phyloP scores from a whole-genome alignment of 345 rosid species.

The Carallia pectinifolia region DNA sequence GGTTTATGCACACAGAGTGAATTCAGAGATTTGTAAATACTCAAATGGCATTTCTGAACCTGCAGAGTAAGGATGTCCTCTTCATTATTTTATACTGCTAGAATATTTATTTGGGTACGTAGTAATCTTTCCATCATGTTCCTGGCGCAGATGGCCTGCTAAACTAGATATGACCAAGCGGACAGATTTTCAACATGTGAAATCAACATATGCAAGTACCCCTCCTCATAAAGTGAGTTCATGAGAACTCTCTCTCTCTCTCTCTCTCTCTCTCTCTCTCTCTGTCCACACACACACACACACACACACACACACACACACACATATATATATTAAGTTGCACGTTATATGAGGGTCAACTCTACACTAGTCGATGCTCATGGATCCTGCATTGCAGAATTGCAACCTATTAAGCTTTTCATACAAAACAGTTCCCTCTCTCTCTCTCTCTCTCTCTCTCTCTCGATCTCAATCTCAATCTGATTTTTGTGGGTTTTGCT shows the following conservation, averaged over 20 bases:
- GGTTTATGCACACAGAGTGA: conserved; percentile 66
- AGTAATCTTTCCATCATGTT: conserved; percentile 13
- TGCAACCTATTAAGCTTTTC: too few species aligned
- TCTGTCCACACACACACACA: not conserved
- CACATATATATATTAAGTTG: too few species aligned
- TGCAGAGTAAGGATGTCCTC: conserved; percentile 56
- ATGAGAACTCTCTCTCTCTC: conserved; percentile 2
- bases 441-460: too few species aligned
- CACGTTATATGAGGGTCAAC: too few species aligned
- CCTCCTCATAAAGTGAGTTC: conserved; percentile 78
- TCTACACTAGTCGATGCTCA: too few species aligned
- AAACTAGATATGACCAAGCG: conserved; percentile 93
- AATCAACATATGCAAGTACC: conserved; percentile 63
- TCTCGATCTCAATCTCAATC: not conserved
- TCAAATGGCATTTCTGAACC: conserved; percentile 70
- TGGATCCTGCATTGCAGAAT: too few species aligned
- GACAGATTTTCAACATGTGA: conserved; percentile 81
- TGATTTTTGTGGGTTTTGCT: conserved; percentile 8
- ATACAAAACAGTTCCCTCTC: too few species aligned
- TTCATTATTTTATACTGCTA: conserved; percentile 2
- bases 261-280: not conserved
- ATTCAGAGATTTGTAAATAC: conserved; percentile 77
- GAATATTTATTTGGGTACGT: not conserved
- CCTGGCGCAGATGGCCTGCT: conserved; percentile 82
- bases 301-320: too few species aligned